These are phyloP conservation scores for Dionaea muscipula DNA, from an alignment of 179 eudicot genomes.

Conservation along the genomic window DNA sequence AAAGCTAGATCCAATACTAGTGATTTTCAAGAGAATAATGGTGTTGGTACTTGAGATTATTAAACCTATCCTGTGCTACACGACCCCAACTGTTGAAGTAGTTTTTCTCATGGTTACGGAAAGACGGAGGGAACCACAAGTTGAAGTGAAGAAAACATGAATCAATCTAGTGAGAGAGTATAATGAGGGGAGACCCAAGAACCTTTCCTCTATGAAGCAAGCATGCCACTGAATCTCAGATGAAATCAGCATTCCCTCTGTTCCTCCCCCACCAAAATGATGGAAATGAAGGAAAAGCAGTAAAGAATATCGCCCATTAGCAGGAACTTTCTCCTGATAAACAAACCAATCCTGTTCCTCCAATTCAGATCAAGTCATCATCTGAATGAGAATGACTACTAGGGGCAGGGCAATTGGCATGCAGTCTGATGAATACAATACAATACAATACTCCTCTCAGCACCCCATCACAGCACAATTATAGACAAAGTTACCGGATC, in stretches of 20 bases:
- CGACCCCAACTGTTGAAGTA: slow-evolving; percentile 17
- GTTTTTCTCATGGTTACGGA: slow-evolving; percentile 22
- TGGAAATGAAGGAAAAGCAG: slow-evolving; percentile 17
- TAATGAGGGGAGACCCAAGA: slow-evolving; percentile 30
- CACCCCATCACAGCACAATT: slow-evolving; percentile 93
- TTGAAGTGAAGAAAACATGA: slow-evolving; percentile 19
- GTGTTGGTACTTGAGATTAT: slow-evolving; percentile 36
- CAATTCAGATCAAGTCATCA: slow-evolving; percentile 9
- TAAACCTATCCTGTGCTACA: slow-evolving; percentile 42
- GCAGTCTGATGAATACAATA: too few species aligned
- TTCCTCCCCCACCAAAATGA: slow-evolving; percentile 17
- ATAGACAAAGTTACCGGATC: slow-evolving; percentile 70
- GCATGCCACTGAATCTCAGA: slow-evolving; percentile 38
- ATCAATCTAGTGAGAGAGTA: slow-evolving; percentile 12
- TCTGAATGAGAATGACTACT: background rate
- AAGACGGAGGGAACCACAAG: slow-evolving; percentile 18
- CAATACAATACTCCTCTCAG: background rate
- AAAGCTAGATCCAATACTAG: slow-evolving; percentile 25
- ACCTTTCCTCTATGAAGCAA: slow-evolving; percentile 18
- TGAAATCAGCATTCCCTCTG: slow-evolving; percentile 29
- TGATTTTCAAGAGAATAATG: slow-evolving; percentile 26
- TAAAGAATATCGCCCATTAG: slow-evolving; percentile 38
- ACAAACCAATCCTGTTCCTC: slow-evolving; percentile 15
- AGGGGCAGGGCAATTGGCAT: background rate
- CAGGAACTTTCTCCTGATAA: slow-evolving; percentile 36